Evolutionary conservation across 139 green algal genomes (phyloP).

Genomic region (Micromonas commoda): DNA sequence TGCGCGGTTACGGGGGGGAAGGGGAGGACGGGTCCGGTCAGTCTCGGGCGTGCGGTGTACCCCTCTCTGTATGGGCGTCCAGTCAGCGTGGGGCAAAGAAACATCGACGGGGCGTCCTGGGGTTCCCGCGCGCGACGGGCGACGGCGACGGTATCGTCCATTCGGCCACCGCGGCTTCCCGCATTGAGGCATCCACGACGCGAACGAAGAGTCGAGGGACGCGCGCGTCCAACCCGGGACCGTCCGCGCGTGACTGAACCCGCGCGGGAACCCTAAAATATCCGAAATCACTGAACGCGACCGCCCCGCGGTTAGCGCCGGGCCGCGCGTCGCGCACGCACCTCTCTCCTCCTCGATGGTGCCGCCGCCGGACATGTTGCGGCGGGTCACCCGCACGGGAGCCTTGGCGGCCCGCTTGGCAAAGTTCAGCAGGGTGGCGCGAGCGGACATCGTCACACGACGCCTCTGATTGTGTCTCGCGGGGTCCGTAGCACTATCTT

Average conservation of each 20-base stretch:
- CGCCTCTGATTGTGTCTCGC: too few species aligned
- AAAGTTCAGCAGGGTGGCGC: not conserved
- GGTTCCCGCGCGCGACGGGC: too few species aligned
- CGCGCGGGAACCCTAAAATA: not conserved
- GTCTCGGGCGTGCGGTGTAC: not conserved
- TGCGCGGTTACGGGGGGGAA: not conserved
- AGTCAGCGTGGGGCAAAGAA: not conserved
- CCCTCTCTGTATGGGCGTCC: not conserved
- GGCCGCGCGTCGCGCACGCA: not conserved
- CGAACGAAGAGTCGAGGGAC: not conserved
- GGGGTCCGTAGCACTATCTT: too few species aligned
- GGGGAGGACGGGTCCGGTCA: not conserved
- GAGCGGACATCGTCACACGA: not conserved
- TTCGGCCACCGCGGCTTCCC: not conserved
- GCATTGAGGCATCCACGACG: not conserved
- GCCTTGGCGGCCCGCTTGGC: too few species aligned
- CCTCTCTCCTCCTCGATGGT: constrained; percentile 5
- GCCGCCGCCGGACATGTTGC: constrained; percentile 4
- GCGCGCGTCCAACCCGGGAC: not conserved
- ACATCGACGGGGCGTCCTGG: not conserved
- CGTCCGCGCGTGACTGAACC: not conserved
- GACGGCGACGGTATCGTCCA: too few species aligned
- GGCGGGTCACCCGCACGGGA: not conserved
- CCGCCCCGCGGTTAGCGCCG: not conserved
- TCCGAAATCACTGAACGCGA: not conserved